Base-by-base conservation (phyloP, 2,329 filamentous ascomycete species). In the Fusarium nelsonii region DNA sequence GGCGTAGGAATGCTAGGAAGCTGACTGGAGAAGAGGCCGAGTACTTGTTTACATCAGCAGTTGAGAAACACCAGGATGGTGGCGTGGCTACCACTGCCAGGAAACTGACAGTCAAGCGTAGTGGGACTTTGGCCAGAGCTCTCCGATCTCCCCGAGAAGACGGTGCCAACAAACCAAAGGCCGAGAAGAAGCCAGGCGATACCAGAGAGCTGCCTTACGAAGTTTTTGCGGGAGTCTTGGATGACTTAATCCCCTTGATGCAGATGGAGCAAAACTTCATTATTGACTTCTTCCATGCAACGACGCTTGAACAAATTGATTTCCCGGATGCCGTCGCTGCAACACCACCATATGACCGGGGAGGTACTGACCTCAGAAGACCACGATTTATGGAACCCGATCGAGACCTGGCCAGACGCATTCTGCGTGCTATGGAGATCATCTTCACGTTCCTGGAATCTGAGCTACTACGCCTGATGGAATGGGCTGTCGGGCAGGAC, bases 191-290 rank as follows among this genome's bases (percentile, higher is more conserved):
- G 62, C 79, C 81, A 10, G 81, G 87, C 46, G 89, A 91, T 70
- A 89, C 88, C 55, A 88, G 89, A 73, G 86, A 91, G 60, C 85
- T 92, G 70, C 89, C 92, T 1, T 95, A 90, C 72, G 94, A 97
- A 78, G 89, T 93, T 4, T 97, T 98, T 78, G 85, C 88, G 1
- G 90, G 90, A 37, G 89, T 93, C 14, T 81, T 97, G 65, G 91
- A 96, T 59, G 93, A 97, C 74, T 88, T 96, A 68, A 82, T 94
- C 44, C 92, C 91, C 8, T 85, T 97, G 58, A 90, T 97, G 61
- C 90, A 93, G 72, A 94, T 95, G 78, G 96, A 99, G 80, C 95
- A 99, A 78, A 98, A 97, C 77, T 99, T 98, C 76, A 85, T 97
- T 49, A 90, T 97, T n/a, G 93, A 97, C 72, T 96, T 97, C 78